A percentile compares a stretch with the other conserved stretches of the same genome.
These are phyloP conservation scores for Vitis cinerea DNA, from an alignment of 164 flowering plant genomes.

Conservation along the genomic window DNA sequence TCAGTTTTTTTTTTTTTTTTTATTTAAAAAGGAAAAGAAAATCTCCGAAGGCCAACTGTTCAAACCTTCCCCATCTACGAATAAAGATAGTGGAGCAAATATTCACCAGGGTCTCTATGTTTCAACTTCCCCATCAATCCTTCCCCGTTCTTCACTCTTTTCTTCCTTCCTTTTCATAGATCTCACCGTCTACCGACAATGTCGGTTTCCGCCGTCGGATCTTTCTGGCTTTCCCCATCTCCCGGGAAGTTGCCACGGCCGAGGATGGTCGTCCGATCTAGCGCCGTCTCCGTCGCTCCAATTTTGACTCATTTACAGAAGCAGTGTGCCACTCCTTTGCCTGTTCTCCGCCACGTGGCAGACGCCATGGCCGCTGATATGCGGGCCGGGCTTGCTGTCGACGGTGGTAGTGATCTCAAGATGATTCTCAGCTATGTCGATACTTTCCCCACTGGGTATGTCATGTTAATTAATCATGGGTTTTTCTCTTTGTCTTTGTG, in stretches of 20 bases:
- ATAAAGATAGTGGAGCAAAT: background rate
- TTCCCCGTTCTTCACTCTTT: background rate
- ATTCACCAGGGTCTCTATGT: background rate
- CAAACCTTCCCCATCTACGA: conserved; percentile 7
- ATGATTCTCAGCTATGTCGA: conserved; percentile 84
- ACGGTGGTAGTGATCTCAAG: conserved; percentile 77
- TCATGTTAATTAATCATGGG: background rate
- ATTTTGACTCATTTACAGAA: conserved; percentile 55
- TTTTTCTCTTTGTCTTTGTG: background rate
- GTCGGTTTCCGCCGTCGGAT: conserved; percentile 41
- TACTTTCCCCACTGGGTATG: conserved; percentile 74
- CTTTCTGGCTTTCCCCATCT: conserved; percentile 31
- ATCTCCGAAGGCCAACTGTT: conserved; percentile 2
- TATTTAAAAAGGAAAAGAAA: background rate
- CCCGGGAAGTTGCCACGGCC: conserved; percentile 16
- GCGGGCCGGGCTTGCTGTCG: conserved; percentile 75
- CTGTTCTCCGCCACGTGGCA: conserved; percentile 67
- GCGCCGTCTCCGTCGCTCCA: conserved; percentile 30
- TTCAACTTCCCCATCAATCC: conserved; percentile 4
- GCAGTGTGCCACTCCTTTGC: conserved; percentile 74
- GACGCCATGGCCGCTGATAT: conserved; percentile 77
- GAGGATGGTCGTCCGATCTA: conserved; percentile 50
- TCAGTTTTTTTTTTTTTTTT: background rate
- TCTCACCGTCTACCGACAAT: conserved; percentile 27
- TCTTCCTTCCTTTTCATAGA: conserved; percentile 12